Base-by-base conservation (phyloP, 2,329 filamentous ascomycete species). In the Lachnellula suecica region DNA sequence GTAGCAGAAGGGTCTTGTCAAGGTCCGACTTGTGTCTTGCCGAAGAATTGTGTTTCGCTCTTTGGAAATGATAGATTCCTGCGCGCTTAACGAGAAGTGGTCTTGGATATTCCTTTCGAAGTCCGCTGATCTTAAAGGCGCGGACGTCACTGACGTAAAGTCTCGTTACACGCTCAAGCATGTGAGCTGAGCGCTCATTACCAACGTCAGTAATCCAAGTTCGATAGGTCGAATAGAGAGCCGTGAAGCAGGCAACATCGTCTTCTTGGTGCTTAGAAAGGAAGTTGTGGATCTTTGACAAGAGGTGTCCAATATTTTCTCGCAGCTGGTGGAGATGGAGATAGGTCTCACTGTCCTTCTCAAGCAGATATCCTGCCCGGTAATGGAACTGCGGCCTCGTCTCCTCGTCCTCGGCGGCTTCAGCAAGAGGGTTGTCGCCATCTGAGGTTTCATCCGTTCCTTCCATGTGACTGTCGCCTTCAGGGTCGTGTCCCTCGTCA, bases 121-220 rank as follows among this genome's bases (percentile, higher is more conserved):
- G 76, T 4, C 94, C 94, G 59, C 88, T 96, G 66, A 97, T 89
- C 71, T 96, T 97, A 77, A 97, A 99, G 0, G 93, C 89, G 22
- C 90, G 84, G 54, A 92, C 88, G 64, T 99, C 94, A 5, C 90
- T 87, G 63, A 87, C 85, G 67, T 97, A 88, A 1, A 99, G 80
- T 48, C 91, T 83, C 4, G 88, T 83, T 13, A 97, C 86, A 19
- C 94, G 82, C 68, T 99, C 94, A 9, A 97, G 77, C 2, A 95
- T 89, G 68, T 97, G 94, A 0, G 94, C 93, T 17, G 93, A 97
- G 54, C 93, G 82, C 72, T 99, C 94, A 54, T 97, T 95, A 17
- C 95, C 94, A 37, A 99, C 92, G 65, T 99, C 94, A 1, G 96
- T 91, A 64, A 99, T 97, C 91, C 92, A 99, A 8, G 90, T 94